Percentiles rank a stretch among this genome's conserved stretches.
phyloP scores from a whole-genome alignment of 495 filamentous ascomycete species.

The Hypoxylon cercidicola region DNA sequence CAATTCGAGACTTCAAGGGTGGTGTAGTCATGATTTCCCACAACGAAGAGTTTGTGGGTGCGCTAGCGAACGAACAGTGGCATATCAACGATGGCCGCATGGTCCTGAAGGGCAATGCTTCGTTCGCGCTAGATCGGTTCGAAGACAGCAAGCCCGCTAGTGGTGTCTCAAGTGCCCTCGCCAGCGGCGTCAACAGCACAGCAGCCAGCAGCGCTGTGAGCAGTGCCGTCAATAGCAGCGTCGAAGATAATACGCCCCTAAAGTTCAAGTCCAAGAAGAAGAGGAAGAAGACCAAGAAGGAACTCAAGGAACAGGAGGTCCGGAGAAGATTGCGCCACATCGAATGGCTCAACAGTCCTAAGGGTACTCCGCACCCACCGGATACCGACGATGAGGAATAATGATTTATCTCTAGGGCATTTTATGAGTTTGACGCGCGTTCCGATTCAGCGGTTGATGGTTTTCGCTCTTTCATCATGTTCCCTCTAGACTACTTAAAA shows the following conservation, averaged over 20 bases:
- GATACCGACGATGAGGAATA: conserved; percentile 84
- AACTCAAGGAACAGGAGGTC: conserved; percentile 91
- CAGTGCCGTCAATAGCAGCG: conserved; percentile 84
- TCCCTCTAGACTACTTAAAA: neutral
- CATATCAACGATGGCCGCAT: conserved; percentile 89
- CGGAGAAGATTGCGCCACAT: conserved; percentile 91
- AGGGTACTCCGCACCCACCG: conserved; percentile 79
- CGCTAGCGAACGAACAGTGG: conserved; percentile 93
- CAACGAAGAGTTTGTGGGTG: conserved; percentile 98
- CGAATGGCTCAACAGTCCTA: conserved; percentile 86
- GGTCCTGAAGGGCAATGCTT: conserved; percentile 79
- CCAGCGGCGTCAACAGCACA: conserved; percentile 65
- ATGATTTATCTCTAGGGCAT: conserved; percentile 12
- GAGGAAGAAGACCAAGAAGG: conserved; percentile 98
- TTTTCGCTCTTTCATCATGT: conserved; percentile 13
- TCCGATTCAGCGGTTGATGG: conserved; percentile 5
- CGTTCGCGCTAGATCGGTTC: conserved; percentile 81
- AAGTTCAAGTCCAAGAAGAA: conserved; percentile 92
- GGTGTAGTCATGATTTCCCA: conserved; percentile 99
- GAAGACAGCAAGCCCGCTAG: conserved; percentile 79
- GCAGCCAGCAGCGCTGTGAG: conserved; percentile 68
- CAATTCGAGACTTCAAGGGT: conserved; percentile 96
- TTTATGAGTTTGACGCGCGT: conserved; percentile 19
- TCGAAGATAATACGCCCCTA: conserved; percentile 79
- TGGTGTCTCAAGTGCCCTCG: conserved; percentile 60